Conservation (phyloP, 2,329 filamentous ascomycete species). For the Trichoderma sp. region DNA sequence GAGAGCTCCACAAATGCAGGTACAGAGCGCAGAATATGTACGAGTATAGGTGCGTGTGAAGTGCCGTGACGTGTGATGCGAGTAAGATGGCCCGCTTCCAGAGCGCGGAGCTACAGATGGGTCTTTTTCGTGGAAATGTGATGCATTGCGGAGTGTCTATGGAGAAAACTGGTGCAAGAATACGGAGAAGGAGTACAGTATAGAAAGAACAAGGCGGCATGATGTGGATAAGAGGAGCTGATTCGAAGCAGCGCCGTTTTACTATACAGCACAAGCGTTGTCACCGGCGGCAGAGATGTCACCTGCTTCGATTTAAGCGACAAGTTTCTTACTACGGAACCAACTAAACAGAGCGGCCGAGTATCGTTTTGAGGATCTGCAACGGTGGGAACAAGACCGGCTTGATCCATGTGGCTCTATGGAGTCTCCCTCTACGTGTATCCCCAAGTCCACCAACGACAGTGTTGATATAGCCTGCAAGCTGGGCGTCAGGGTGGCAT, state of each 20-base stretch:
- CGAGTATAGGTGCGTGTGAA: background rate
- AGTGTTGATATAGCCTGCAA: background rate
- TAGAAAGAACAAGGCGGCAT: background rate
- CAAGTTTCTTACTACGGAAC: background rate
- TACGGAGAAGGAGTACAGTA: background rate
- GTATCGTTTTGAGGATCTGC: background rate
- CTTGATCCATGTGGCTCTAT: background rate
- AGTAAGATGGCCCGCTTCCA: constrained; percentile 6
- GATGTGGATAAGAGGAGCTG: background rate
- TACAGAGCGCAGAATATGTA: constrained; percentile 9
- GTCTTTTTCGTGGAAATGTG: background rate
- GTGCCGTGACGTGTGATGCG: background rate
- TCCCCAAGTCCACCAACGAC: background rate
- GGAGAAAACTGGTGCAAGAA: background rate
- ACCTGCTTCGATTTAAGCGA: background rate
- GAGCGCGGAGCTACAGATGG: background rate
- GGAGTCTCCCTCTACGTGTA: background rate
- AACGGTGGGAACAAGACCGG: background rate
- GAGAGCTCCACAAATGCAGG: constrained; percentile 16
- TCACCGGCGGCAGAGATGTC: background rate
- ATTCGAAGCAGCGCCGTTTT: background rate
- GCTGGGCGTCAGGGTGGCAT: background rate
- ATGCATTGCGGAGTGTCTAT: background rate
- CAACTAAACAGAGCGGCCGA: background rate
- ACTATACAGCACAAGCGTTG: background rate